Base-by-base conservation (phyloP, 192 early-diverging fungal species). In the Oehlia diaphana region DNA sequence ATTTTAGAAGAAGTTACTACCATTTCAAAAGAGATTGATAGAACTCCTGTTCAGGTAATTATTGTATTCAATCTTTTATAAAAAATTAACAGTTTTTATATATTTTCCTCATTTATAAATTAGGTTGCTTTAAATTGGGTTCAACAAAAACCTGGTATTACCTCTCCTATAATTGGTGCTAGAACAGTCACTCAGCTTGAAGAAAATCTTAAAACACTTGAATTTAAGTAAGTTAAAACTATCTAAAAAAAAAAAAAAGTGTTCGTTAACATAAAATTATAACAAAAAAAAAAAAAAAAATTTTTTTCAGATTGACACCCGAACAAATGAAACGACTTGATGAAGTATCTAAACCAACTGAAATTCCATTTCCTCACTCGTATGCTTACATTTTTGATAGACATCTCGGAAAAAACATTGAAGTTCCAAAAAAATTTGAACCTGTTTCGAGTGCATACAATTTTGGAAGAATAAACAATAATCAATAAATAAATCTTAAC, bases 71-170 rank as follows among this genome's bases (percentile, higher is more conserved):
- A 69, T 69, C 19, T 21, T 69, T 69, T 42, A 21, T 37, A 8
- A 3, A 19, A 31, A 3, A 42, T 14, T 3, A 14, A 31, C 31
- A 31, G 31, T 31, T 31, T 26, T 31, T 31, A 31, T 31, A 69
- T 39, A 39, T 39, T 4, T 12, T 19, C 6, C 0, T 69, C 7
- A 35, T 39, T 23, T 14, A 39, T 37, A 4, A 3, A 5, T 31
- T 42, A 69, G 67, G 33, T 90, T n/a, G 88, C 89, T 9, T 50
- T 80, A 19, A 86, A 86, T 61, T 86, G 85, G 85, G 82, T 49
- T 21, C 14, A 83, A n/a, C 85, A 86, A 75, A 83, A 82, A 35
- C 83, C 85, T 4, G 83, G 85, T 16, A 79, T 86, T 26, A 84
- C 85, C 0, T 84, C 85, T 19, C 78, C 82, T 26, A 39, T 86